Conservation (phyloP, 352 stramenopile genomes). For the Globisporangium rhizosaccharum region DNA sequence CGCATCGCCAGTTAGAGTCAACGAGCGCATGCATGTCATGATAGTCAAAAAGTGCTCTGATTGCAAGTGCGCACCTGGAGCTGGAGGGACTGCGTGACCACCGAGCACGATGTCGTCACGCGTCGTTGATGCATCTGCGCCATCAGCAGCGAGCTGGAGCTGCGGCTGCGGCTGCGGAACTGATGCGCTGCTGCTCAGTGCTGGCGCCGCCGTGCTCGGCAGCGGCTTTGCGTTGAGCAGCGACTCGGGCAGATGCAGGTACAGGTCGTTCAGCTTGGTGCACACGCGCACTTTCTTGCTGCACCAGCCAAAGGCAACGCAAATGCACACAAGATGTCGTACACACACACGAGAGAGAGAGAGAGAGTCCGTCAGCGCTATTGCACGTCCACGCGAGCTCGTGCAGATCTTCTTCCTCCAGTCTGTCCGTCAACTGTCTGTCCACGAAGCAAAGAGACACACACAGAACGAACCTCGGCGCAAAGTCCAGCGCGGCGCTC, state of each 20-base stretch:
- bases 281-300: conserved; percentile 74
- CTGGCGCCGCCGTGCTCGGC: conserved; percentile 3
- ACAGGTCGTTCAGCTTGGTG: conserved; percentile 57
- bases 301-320: not conserved
- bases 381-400: not conserved
- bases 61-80: conserved; percentile 6
- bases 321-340: not conserved
- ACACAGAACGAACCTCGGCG: conserved; percentile 36
- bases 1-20: not conserved
- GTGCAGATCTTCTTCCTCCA: conserved; percentile 1
- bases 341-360: not conserved
- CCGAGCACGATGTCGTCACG: conserved; percentile 15
- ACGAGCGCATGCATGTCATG: not conserved
- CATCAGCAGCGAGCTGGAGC: conserved; percentile 11
- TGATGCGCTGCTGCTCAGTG: conserved; percentile 6
- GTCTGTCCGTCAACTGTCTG: not conserved
- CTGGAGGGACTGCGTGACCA: conserved; percentile 9
- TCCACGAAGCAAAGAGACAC: not conserved
- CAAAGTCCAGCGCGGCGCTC: conserved; percentile 40
- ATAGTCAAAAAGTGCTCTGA: not conserved
- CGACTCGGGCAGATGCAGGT: conserved; percentile 49
- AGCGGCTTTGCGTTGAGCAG: conserved; percentile 29
- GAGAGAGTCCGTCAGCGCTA: not conserved
- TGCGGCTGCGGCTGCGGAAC: not conserved
- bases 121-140: not conserved